Evolutionary conservation across 2,329 filamentous ascomycete genomes (phyloP).

Genomic region (Cladosporium sp.): DNA sequence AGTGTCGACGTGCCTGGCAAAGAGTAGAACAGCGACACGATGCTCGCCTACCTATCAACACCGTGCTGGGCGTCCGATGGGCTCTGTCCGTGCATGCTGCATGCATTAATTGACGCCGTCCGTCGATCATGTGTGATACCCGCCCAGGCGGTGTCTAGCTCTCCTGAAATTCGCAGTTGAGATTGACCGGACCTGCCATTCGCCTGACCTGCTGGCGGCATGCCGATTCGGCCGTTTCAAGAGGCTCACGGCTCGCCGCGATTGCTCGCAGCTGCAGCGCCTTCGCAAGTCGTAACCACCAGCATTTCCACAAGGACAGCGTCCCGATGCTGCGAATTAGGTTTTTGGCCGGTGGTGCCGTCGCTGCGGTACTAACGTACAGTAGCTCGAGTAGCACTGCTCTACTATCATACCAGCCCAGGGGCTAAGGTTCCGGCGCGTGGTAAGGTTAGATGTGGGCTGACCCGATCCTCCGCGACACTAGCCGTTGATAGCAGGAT

Average conservation of each 20-base stretch:
- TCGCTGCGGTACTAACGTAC: not conserved
- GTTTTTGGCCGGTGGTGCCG: not conserved
- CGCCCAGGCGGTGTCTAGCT: constrained; percentile 14
- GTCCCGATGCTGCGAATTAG: not conserved
- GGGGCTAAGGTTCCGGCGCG: constrained; percentile 16
- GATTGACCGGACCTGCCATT: not conserved
- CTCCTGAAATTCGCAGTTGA: constrained; percentile 13
- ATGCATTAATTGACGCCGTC: constrained; percentile 13
- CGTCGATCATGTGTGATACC: constrained; percentile 17
- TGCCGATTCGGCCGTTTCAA: not conserved
- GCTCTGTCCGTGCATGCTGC: constrained; percentile 17
- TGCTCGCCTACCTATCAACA: not conserved
- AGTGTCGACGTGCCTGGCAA: not conserved
- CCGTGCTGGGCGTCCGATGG: constrained; percentile 12
- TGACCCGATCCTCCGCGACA: constrained; percentile 16
- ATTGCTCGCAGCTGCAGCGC: not conserved
- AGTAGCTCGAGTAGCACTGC: not conserved
- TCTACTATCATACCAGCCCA: constrained; percentile 17
- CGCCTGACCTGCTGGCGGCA: not conserved
- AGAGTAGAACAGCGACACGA: constrained; percentile 11
- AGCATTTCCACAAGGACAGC: not conserved
- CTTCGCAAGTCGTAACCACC: not conserved
- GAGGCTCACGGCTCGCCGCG: not conserved
- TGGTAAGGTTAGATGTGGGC: constrained; percentile 11
- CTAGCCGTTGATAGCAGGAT: not conserved